Base-by-base conservation (phyloP, 1,139 yeast species). In the Nakaseomyces uthaithaninus region DNA sequence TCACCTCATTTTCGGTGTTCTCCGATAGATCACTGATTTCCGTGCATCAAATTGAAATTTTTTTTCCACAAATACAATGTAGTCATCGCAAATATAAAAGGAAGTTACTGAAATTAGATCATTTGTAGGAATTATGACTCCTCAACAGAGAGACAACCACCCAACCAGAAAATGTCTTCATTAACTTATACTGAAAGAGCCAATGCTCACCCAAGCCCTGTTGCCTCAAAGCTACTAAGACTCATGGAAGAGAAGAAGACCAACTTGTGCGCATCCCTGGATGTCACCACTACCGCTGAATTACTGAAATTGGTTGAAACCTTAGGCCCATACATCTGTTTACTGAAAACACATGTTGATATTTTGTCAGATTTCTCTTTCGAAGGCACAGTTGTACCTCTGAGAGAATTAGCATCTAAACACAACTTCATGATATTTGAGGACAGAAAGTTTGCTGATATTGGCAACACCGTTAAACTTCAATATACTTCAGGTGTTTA, bases 361-460 rank as follows among this genome's bases (percentile, higher is more conserved):
- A 85, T 89, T 44, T 70, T 93, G 39, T 86, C 81, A 45, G 98
- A 93, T 61, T 93, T 89, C 62, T 67, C 84, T 1, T 80, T 78
- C 56, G 94, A 84, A 43, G 74, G 72, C 1, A 87, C 97, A 1
- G 73, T 91, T 22, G 62, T 63, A 9, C 97, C 96, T 3, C 66
- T 93, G 48, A 63, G 81, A 46, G 75, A 62, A 43, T 67, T 89
- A 25, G 75, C 95, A 7, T 65, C 72, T 51, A 83, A 84, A 58
- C 91, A 87, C 65, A 74, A 81, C 47, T 89, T 89, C 53, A 65
- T 91, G 71, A 80, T 89, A 49, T 89, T 89, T 58, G 98, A 89
- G 65, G 98, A 89, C 65, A 75, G 99, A 50, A 93, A 93, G 67
- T 93, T 93, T 64, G 98, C 98, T 22, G 99, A 93, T 63, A 93